Evolutionary conservation across 176 grass and related monocot species (phyloP).

Genomic region (bread wheat (Triticum aestivum)): DNA sequence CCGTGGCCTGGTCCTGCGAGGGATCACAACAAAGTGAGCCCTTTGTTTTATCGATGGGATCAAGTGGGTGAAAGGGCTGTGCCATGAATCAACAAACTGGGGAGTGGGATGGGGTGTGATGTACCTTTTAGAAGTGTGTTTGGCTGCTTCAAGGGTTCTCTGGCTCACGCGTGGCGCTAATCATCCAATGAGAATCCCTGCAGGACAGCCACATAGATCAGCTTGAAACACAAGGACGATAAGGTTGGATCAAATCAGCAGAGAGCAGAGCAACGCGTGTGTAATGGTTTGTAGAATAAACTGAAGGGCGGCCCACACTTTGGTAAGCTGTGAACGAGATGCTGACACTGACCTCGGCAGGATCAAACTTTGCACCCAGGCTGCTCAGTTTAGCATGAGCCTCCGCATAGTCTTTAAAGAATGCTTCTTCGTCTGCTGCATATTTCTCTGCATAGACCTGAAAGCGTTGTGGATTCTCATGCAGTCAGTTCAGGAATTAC

Average conservation of each 20-base stretch:
- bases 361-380: conserved; percentile 72
- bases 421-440: conserved; percentile 63
- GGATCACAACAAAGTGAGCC: not conserved
- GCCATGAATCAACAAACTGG: not conserved
- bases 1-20: conserved; percentile 53
- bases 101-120: not conserved
- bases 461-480: conserved; percentile 17
- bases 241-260: not conserved
- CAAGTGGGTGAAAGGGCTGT: not conserved
- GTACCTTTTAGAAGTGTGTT: conserved; percentile 59
- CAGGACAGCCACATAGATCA: conserved; percentile 7
- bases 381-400: conserved; percentile 98
- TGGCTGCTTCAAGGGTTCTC: conserved; percentile 50
- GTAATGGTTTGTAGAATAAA: not conserved
- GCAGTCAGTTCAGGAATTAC: conserved; percentile 1
- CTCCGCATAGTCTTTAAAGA: conserved; percentile 88
- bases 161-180: conserved; percentile 45
- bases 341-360: conserved; percentile 54
- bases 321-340: not conserved
- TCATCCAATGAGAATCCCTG: conserved; percentile 78
- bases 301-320: not conserved
- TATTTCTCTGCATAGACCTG: conserved; percentile 88
- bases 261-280: too few relatives aligned
- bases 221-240: conserved; percentile 24
- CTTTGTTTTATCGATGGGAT: not conserved